Evolutionary conservation across 139 green algal species (phyloP).

Genomic region (Zygnema circumcarinatum): DNA sequence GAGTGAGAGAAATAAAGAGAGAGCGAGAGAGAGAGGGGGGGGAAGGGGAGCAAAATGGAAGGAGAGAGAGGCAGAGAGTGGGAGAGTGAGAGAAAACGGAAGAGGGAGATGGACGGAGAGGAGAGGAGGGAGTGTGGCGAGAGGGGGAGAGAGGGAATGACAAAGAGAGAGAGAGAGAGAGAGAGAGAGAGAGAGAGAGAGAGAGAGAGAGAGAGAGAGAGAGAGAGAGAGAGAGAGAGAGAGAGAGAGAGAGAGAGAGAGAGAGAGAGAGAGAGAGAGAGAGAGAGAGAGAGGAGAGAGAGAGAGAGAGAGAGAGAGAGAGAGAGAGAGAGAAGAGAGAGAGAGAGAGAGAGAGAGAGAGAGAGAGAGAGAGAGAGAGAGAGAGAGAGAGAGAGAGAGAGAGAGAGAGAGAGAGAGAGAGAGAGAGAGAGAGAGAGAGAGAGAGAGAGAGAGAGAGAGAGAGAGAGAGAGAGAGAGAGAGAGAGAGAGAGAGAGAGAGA

Average conservation of each 20-base stretch:
- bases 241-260: neutral
- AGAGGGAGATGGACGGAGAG: no score
- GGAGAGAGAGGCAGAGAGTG: no score
- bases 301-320: neutral
- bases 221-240: neutral
- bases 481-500: constrained; percentile 10
- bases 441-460: neutral
- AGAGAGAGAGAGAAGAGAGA: neutral
- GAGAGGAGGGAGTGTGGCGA: no score
- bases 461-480: neutral
- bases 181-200: no score
- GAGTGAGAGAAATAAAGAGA: no score
- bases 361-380: neutral
- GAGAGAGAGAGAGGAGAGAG: neutral
- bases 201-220: no score
- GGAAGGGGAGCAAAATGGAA: no score
- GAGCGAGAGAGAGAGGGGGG: no score
- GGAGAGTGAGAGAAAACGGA: no score
- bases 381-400: neutral
- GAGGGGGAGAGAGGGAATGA: no score
- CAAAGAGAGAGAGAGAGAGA: no score
- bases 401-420: neutral
- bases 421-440: neutral
- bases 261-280: neutral
- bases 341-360: neutral